Conservation (phyloP, 371 early-diverging fungal species). For the Thermomucor indicae-seudaticae region DNA sequence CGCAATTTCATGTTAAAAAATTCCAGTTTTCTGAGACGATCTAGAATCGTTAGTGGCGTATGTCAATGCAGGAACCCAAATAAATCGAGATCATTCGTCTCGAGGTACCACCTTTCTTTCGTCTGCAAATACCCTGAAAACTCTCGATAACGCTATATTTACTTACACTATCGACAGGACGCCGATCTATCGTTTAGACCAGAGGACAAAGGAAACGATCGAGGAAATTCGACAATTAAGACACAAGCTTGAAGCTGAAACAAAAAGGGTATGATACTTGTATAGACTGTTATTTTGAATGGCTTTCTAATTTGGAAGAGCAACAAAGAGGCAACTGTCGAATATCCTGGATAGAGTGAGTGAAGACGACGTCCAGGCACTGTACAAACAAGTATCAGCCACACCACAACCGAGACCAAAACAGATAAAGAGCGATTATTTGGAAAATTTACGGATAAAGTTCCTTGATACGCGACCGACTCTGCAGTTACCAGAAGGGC, state of each 20-base stretch:
- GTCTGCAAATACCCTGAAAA: no score
- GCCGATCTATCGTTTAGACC: no score
- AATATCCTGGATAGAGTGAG: constrained; percentile 13
- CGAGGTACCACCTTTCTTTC: no score
- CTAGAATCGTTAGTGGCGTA: no score
- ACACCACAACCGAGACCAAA: constrained; percentile 16
- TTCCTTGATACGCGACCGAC: constrained; percentile 41
- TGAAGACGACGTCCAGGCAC: constrained; percentile 21
- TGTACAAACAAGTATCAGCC: constrained; percentile 31
- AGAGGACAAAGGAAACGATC: constrained; percentile 20
- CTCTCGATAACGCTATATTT: no score
- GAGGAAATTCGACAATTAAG: constrained; percentile 30
- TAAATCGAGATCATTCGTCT: no score
- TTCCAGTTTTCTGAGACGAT: no score
- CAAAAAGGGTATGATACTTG: constrained; percentile 14
- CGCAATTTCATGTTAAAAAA: no score
- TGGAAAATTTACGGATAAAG: constrained; percentile 36
- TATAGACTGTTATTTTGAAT: background rate
- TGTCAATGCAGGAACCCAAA: no score
- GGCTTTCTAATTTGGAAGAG: constrained; percentile 1
- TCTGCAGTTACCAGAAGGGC: background rate
- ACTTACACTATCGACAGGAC: no score
- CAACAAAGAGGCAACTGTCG: background rate
- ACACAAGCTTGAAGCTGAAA: constrained; percentile 19
- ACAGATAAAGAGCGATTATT: constrained; percentile 37